Evolutionary conservation across 2,329 filamentous ascomycete genomes (phyloP).

Genomic region (Pseudogymnoascus sp.): DNA sequence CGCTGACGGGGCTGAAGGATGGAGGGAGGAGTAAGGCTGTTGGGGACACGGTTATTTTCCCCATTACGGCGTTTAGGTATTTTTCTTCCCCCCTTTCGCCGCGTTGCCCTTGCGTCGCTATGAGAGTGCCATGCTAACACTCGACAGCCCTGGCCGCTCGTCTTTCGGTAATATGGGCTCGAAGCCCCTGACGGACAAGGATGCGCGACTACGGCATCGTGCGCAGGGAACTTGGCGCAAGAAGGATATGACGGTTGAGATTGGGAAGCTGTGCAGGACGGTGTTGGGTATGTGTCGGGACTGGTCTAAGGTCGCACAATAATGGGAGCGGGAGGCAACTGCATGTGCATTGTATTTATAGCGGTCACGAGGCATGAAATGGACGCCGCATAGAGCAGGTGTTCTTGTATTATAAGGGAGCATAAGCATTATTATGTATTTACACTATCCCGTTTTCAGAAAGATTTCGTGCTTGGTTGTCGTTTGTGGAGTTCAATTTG

Average conservation of each 20-base stretch:
- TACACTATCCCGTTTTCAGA: conserved; percentile 38
- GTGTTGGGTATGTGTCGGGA: conserved; percentile 26
- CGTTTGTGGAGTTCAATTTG: neutral
- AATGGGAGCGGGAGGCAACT: conserved; percentile 30
- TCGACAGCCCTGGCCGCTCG: conserved; percentile 23
- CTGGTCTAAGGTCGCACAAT: conserved; percentile 26
- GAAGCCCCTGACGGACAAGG: conserved; percentile 24
- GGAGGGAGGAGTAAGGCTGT: conserved; percentile 26
- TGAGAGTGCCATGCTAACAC: neutral
- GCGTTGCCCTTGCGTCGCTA: neutral
- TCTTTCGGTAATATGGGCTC: conserved; percentile 28
- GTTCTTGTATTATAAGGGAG: neutral
- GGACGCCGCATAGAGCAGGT: conserved; percentile 24
- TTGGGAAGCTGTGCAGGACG: conserved; percentile 28
- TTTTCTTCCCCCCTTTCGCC: neutral
- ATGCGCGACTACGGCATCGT: conserved; percentile 25
- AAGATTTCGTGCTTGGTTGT: neutral
- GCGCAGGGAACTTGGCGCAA: conserved; percentile 28
- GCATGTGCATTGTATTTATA: neutral
- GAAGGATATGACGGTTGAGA: conserved; percentile 23
- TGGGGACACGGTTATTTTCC: conserved; percentile 28
- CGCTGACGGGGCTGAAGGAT: conserved; percentile 25
- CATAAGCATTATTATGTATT: conserved; percentile 41
- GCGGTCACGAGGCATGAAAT: neutral
- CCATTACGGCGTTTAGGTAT: conserved; percentile 30